phyloP scores from a whole-genome alignment of 306 rosid species.

The Pterocarpus macrocarpus region DNA sequence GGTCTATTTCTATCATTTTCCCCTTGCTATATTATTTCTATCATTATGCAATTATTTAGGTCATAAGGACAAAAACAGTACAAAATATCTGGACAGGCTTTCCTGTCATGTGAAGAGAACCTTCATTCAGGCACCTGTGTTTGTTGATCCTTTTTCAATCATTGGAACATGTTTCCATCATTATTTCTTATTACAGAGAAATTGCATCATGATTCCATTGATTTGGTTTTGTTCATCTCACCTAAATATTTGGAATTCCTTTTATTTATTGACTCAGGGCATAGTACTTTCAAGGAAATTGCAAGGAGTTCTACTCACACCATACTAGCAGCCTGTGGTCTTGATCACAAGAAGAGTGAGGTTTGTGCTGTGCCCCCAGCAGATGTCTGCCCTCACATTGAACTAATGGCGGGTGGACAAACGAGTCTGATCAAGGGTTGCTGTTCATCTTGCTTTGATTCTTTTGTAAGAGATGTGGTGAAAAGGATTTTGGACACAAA shows the following conservation, averaged over 20 bases:
- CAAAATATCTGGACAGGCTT: slow-evolving; percentile 22
- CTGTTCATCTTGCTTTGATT: slow-evolving; percentile 88
- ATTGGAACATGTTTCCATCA: slow-evolving; percentile 40
- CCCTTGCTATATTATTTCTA: too few relatives aligned
- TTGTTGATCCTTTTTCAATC: slow-evolving; percentile 7
- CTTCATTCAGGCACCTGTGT: slow-evolving; percentile 34
- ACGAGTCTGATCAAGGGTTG: slow-evolving; percentile 73
- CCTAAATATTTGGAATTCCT: neutral
- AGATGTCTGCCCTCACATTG: slow-evolving; percentile 73
- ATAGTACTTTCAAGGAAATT: slow-evolving; percentile 60
- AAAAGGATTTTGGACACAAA: slow-evolving; percentile 68
- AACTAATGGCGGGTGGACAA: slow-evolving; percentile 62
- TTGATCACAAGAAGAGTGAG: slow-evolving; percentile 67
- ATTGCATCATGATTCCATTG: slow-evolving; percentile 36
- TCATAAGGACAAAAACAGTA: neutral
- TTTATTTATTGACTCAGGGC: slow-evolving; percentile 58
- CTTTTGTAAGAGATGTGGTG: slow-evolving; percentile 73
- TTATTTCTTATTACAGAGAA: slow-evolving; percentile 28
- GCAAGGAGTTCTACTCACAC: slow-evolving; percentile 68
- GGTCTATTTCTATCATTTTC: too few relatives aligned
- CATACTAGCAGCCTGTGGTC: slow-evolving; percentile 79
- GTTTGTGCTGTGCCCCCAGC: slow-evolving; percentile 68
- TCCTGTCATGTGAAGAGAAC: slow-evolving; percentile 35
- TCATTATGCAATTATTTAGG: too few relatives aligned
- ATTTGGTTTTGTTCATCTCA: slow-evolving; percentile 20